These are phyloP conservation scores for Phanerodontia chrysosporium DNA, from an alignment of 768 basidiomycete species.

Conservation along the genomic window DNA sequence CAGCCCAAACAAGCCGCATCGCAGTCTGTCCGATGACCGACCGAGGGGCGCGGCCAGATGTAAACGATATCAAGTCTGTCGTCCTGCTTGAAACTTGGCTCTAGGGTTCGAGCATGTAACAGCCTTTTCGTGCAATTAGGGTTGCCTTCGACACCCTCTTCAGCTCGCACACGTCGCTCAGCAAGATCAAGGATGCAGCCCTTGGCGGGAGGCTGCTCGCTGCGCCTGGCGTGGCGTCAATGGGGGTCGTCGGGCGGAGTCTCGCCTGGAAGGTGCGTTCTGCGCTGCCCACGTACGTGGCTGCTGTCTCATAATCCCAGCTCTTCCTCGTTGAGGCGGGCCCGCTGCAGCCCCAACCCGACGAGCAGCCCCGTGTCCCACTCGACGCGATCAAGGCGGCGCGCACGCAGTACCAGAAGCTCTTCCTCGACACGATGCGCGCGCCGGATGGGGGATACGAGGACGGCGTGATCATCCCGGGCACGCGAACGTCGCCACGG, in stretches of 20 bases:
- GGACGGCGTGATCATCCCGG: slow-evolving; percentile 58
- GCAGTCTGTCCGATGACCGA: slow-evolving; percentile 16
- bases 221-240: slow-evolving; percentile 29
- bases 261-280: slow-evolving; percentile 76
- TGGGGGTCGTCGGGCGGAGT: slow-evolving; percentile 67
- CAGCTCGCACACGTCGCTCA: slow-evolving; percentile 47
- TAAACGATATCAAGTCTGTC: slow-evolving; percentile 31
- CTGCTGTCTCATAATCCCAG: slow-evolving; percentile 31
- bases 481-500: slow-evolving; percentile 33
- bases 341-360: slow-evolving; percentile 49
- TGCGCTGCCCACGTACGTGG: slow-evolving; percentile 2
- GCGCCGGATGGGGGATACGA: slow-evolving; percentile 87
- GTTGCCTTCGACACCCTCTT: slow-evolving; percentile 44
- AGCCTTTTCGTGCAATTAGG: slow-evolving; percentile 27
- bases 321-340: slow-evolving; percentile 65
- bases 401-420: slow-evolving; percentile 52
- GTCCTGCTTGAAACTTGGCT: slow-evolving; percentile 21
- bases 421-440: slow-evolving; percentile 66
- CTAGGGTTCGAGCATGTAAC: slow-evolving; percentile 23
- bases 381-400: slow-evolving; percentile 37
- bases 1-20: neutral
- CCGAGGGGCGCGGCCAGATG: slow-evolving; percentile 21
- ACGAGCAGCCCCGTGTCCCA: slow-evolving; percentile 30
- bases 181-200: slow-evolving; percentile 65
- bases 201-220: slow-evolving; percentile 57